Percentiles rank a stretch among this genome's conserved stretches.
These are phyloP conservation scores for Ogataea hybrid DNA, from an alignment of 1,139 yeast genomes.

Conservation along the genomic window DNA sequence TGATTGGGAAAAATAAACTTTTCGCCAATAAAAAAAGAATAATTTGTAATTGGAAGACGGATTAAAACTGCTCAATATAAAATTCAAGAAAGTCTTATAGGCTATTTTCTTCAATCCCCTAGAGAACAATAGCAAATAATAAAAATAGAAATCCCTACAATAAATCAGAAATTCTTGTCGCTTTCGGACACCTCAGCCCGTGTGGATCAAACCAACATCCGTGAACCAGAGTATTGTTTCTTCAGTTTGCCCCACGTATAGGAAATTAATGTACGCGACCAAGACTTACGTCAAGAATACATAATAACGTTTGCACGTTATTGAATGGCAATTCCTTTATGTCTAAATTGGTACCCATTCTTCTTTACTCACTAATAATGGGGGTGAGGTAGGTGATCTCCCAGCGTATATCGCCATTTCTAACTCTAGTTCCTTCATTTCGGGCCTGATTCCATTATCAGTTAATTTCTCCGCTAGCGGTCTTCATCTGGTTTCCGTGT, in stretches of 20 bases:
- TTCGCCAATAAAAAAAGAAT: slow-evolving; percentile 1
- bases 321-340: neutral
- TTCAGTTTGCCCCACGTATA: neutral
- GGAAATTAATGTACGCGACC: neutral
- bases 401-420: neutral
- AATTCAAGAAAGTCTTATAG: neutral
- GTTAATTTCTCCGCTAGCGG: slow-evolving; percentile 32
- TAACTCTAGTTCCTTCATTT: slow-evolving; percentile 27
- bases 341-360: slow-evolving; percentile 16
- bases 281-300: neutral
- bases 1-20: neutral
- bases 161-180: neutral
- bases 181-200: no score
- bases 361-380: slow-evolving; percentile 19
- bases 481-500: slow-evolving; percentile 40
- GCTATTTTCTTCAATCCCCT: neutral
- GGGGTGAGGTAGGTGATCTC: slow-evolving; percentile 17
- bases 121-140: neutral
- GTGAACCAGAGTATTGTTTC: neutral
- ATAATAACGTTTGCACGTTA: neutral
- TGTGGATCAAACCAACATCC: neutral
- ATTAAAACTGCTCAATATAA: neutral
- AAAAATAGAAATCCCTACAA: neutral
- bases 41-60: slow-evolving; percentile 2
- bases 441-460: slow-evolving; percentile 39